Conservation (phyloP, 2,329 filamentous ascomycete genomes). For the Sordariomycetes sp. region DNA sequence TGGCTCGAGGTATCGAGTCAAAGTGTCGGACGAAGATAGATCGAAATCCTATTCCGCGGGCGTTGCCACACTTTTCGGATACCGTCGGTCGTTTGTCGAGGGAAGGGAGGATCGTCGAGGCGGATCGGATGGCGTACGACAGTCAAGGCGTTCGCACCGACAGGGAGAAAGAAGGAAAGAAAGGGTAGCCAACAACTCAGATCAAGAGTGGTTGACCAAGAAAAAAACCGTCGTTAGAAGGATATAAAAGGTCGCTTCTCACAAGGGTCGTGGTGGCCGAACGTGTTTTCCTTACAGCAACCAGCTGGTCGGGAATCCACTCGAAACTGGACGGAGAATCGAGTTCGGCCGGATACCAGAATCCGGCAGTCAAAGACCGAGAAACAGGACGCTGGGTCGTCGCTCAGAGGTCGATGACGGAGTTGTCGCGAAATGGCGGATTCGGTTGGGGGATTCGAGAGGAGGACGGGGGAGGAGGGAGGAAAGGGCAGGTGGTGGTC, state of each 20-base stretch:
- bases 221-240: neutral
- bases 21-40: neutral
- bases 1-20: neutral
- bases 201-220: neutral
- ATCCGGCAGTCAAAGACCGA: slow-evolving; percentile 5
- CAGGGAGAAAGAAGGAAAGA: neutral
- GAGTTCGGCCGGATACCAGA: slow-evolving; percentile 4
- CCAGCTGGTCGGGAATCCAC: neutral
- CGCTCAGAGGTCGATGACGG: slow-evolving; percentile 2
- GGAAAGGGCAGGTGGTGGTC: slow-evolving; percentile 14
- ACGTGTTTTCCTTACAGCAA: neutral
- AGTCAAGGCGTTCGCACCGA: neutral
- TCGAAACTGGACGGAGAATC: neutral
- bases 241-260: neutral
- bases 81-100: neutral
- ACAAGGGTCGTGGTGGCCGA: neutral
- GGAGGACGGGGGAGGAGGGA: neutral
- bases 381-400: slow-evolving; percentile 2
- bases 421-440: slow-evolving; percentile 5
- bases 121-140: neutral
- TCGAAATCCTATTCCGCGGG: neutral
- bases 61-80: neutral
- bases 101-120: neutral
- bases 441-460: slow-evolving; percentile 4
- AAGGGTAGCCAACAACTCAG: neutral